Base-by-base conservation (phyloP, 2,329 filamentous ascomycete genomes). In the Cercospora zeina region DNA sequence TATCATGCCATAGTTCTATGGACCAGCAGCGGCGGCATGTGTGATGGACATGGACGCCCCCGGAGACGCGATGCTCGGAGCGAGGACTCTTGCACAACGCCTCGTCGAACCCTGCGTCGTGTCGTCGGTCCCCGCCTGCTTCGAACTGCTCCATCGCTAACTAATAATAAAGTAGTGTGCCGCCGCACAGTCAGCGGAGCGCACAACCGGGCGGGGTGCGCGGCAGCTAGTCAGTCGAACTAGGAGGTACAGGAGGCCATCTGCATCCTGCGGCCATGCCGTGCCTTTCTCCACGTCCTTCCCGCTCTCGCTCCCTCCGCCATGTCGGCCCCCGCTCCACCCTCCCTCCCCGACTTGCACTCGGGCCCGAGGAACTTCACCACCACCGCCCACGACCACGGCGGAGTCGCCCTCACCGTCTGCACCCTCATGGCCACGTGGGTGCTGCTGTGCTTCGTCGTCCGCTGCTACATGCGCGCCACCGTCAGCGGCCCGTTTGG, bases 381-480 rank as follows among this genome's bases (percentile, higher is more conserved):
- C 33, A 70, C 67, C 10, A 68, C 66, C 19, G 57, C 61, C 24
- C 54, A 66, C 33, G 68, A 69, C 33, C 68, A 68, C 65, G 67
- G 68, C 57, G 68, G 68, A 13, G 65, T 70, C 34, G 67, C 67
- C 14, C 47, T 69, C 21, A 66, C 66, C 16, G 62, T 70, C 36
- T 66, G 67, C 34, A 69, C 67, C 21, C 58, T 69, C 14, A 63
- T 70, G 66, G 67, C 65, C 21, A 68, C 66, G 8, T 70, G 66
- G 66, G 66, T 65, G 4, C 54, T 70, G 3, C 62, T 70, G 4
- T 69, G 67, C 61, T 70, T 67, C 36, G 54, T 68, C 31, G 62
- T 69, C 19, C 61, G 68, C 45, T 49, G 69, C 19, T 69, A 67
- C 64, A 70, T 69, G 64, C 58, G 68, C 31, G 63, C 62, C n/a